Base-by-base conservation (phyloP, 805 yeast species). In the Suhomyces faveliae region DNA sequence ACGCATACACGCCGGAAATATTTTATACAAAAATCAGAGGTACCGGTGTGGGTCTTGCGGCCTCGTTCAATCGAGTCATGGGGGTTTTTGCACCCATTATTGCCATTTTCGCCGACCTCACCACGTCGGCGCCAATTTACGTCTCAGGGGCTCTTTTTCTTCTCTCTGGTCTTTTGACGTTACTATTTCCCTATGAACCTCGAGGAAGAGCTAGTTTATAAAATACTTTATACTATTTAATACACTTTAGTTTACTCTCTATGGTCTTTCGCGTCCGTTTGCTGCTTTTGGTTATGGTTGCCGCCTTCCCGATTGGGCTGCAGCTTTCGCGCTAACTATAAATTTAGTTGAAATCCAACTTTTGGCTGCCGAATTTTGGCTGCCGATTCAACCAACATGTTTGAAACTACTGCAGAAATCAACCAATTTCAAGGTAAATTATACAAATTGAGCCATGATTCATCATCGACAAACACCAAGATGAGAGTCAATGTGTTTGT, bases 401-500 rank as follows among this genome's bases (percentile, higher is more conserved):
- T 85, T 60, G 76, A 68, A 37, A 71, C 73, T 12, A 74, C 75
- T 23, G 73, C 80, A 20, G 80, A 78, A 50, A 82, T 86, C 54
- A 63, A 71, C 56, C 78, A 79, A 51, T 86, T 84, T 59, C 89
- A 85, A 2, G 99, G 99, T 29, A 76, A 78, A 62, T 72, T 92
- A 17, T 65, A 80, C 57, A 92, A 92, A 67, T 71, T 91, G 35
- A 67, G 83, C 22, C 99, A 92, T 64, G 76, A 79, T 21, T 89
- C 97, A 4, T 54, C 59, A 4, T 65, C 70, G 44, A 84, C 92
- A 8, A 71, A 77, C 19, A 85, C 95, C 47, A 65, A 75, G 27
- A 92, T 92, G 97, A 83, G 80, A 53, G 85, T 91, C 40, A 94
- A 92, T 58, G 79, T 92, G 39, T 92, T 81, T 58, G 66, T 94